phyloP scores from a whole-genome alignment of 768 basidiomycete species.

The Cystobasidium ongulense region DNA sequence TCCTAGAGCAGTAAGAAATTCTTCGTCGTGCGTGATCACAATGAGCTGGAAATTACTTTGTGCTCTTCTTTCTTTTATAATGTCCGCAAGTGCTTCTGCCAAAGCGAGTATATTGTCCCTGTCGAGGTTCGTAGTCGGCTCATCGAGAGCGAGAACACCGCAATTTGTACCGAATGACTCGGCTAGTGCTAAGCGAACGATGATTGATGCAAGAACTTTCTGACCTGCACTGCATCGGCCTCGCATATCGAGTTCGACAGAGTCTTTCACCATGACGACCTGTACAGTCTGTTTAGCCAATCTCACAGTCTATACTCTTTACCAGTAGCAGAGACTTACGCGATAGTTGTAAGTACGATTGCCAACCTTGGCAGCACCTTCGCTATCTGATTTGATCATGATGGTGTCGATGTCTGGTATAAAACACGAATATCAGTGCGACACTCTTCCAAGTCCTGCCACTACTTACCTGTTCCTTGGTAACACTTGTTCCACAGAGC shows the following conservation, averaged over 20 bases:
- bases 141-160: conserved; percentile 92
- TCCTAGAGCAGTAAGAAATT: conserved; percentile 80
- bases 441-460: neutral
- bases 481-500: conserved; percentile 98
- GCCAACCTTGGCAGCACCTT: conserved; percentile 64
- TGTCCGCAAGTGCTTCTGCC: conserved; percentile 81
- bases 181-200: conserved; percentile 90
- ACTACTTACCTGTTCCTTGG: conserved; percentile 76
- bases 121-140: conserved; percentile 95
- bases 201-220: conserved; percentile 96
- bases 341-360: conserved; percentile 95
- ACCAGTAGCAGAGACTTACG: conserved; percentile 50
- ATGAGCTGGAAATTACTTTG: conserved; percentile 88
- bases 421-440: neutral
- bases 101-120: conserved; percentile 91
- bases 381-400: conserved; percentile 84
- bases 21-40: conserved; percentile 95
- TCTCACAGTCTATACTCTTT: neutral
- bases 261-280: conserved; percentile 99
- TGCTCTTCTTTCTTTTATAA: conserved; percentile 82
- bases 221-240: conserved; percentile 97
- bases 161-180: conserved; percentile 97
- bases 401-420: conserved; percentile 91
- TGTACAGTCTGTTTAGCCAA: conserved; percentile 43
- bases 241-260: conserved; percentile 99